phyloP scores from a whole-genome alignment of 306 rosid species.

The Mucuna pruriens region DNA sequence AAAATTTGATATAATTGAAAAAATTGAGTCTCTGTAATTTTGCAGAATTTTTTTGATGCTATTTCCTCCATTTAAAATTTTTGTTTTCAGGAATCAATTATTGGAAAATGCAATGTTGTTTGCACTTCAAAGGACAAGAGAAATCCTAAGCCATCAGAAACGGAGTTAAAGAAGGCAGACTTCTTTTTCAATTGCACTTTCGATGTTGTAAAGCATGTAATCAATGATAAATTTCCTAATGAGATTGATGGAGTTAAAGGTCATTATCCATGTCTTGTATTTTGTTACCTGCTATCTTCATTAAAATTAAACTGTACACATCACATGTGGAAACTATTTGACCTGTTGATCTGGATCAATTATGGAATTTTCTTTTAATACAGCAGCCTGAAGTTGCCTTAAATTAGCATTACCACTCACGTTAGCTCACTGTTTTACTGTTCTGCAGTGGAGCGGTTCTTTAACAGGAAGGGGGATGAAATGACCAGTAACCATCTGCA shows the following conservation, averaged over 20 bases:
- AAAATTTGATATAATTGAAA: conserved; percentile 16
- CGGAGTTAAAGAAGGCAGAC: conserved; percentile 48
- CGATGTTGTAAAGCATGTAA: conserved; percentile 43
- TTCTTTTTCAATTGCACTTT: conserved; percentile 57
- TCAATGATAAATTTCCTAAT: conserved; percentile 51
- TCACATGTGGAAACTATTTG: conserved; percentile 8
- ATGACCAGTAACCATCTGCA: conserved; percentile 18
- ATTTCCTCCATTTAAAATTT: conserved; percentile 3
- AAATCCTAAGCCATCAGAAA: conserved; percentile 58
- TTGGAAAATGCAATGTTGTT: conserved; percentile 64
- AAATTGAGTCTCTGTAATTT: conserved; percentile 9
- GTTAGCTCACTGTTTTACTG: conserved; percentile 35
- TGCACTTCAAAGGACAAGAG: conserved; percentile 66
- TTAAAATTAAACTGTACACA: not conserved
- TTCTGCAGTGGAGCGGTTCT: conserved; percentile 59
- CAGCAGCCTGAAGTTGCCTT: not conserved
- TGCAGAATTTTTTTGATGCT: conserved; percentile 17
- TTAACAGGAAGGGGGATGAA: conserved; percentile 44
- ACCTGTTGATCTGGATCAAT: conserved; percentile 6
- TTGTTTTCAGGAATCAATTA: conserved; percentile 58
- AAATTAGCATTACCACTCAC: conserved; percentile 7
- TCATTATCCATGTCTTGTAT: conserved; percentile 37
- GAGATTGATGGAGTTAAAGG: conserved; percentile 54
- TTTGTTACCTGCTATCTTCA: conserved; percentile 4
- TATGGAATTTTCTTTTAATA: not conserved